Base-by-base conservation (phyloP, 2,329 filamentous ascomycete species). In the Dothistroma pini region DNA sequence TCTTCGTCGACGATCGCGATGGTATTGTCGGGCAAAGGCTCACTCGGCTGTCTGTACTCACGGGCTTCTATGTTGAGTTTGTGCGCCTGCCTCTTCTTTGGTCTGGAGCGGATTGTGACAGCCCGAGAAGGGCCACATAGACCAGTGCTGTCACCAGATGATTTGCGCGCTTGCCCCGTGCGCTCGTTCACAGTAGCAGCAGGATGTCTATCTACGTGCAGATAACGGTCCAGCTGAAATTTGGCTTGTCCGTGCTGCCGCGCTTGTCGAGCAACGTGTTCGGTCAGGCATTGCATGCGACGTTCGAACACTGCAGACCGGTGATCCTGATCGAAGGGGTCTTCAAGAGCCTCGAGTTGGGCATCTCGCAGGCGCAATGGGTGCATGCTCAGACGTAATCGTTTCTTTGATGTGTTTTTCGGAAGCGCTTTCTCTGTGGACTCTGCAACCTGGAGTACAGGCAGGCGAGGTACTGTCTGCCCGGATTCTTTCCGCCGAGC, bases 11-110 rank as follows among this genome's bases (percentile, higher is more conserved):
- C 58, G 10, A 32, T 51, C 11, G 54, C 34, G 41, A 41, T 51
- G 10, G 55, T 31, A 8, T 41, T 47, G 8, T 65, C 65, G 34
- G 76, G 75, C 8, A 72, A 31, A 4, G 68, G 67, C 56, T 74
- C 70, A 54, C 75, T 75, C 35, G 77, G 75, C 63, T 81, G 79
- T 56, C 80, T 75, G 64, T 78, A 80, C 54, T 80, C 75, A 51
- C 76, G 69, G 1, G 75, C 67, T 58, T 81, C 77, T 9, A 79
- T 66, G 66, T 84, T 78, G 29, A 85, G 57, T 49, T 79, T 77
- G 22, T 69, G 76, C 16, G 83, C 77, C n/a, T 48, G 61, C 38
- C 65, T 61, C 56, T 77, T 77, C 11, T 73, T 69, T 19, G 59
- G 60, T 59, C 69, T 59, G 58, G 66, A 71, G n/a, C 65, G 68